Conservation (phyloP, 352 stramenopile species). For the Globisporangium barbulae region DNA sequence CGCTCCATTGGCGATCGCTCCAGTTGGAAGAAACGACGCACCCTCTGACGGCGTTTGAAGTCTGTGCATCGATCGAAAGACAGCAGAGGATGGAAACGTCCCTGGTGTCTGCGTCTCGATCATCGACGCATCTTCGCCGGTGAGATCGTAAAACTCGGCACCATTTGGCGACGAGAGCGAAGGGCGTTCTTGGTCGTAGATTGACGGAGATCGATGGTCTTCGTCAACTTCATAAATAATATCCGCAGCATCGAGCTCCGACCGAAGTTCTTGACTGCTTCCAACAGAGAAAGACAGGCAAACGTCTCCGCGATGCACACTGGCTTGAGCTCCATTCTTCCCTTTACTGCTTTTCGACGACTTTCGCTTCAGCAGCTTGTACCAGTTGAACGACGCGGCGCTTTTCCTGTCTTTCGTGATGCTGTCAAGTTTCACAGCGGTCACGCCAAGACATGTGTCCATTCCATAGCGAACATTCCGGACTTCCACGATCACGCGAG, state of each 20-base stretch:
- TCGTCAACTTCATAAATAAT: constrained; percentile 33
- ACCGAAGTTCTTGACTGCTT: constrained; percentile 74
- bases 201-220: constrained; percentile 23
- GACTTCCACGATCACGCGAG: constrained; percentile 83
- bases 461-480: constrained; percentile 83
- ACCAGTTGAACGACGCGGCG: constrained; percentile 83
- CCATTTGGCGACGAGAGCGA: constrained; percentile 30
- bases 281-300: constrained; percentile 80
- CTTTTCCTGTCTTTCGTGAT: constrained; percentile 76
- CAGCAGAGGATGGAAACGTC: constrained; percentile 44
- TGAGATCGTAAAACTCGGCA: constrained; percentile 36
- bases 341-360: constrained; percentile 52
- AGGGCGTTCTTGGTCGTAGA: constrained; percentile 20
- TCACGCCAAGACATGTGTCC: constrained; percentile 82
- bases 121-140: constrained; percentile 39
- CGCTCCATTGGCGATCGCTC: constrained; percentile 17
- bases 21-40: constrained; percentile 13
- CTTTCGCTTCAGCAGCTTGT: constrained; percentile 82
- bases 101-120: constrained; percentile 32
- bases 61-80: constrained; percentile 60
- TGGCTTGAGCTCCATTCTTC: constrained; percentile 39
- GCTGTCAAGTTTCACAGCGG: constrained; percentile 74
- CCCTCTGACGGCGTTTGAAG: constrained; percentile 55
- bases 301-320: constrained; percentile 70
- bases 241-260: constrained; percentile 47